phyloP scores from a whole-genome alignment of 1,284 basidiomycete genomes.

The Cryptococcus sp. region DNA sequence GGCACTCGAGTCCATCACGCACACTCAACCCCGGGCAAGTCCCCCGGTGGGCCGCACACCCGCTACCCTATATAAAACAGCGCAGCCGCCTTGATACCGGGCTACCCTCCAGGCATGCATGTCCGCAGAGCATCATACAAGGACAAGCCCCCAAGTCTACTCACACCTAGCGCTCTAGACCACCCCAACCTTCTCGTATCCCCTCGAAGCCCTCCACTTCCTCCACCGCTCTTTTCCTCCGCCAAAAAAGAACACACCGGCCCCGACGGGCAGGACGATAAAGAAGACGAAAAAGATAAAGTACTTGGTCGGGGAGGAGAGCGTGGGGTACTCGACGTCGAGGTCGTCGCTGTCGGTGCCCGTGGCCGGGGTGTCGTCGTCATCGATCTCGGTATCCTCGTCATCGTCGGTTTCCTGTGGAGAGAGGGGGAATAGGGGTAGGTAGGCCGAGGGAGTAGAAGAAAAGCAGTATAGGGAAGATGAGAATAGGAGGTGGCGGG shows the following conservation, averaged over 20 bases:
- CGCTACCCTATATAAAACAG: too few relatives aligned
- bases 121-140: not conserved
- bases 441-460: not conserved
- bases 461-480: not conserved
- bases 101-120: too few relatives aligned
- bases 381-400: constrained; percentile 6
- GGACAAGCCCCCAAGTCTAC: not conserved
- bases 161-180: not conserved
- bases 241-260: constrained; percentile 57
- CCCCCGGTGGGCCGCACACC: too few relatives aligned
- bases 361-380: constrained; percentile 11
- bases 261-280: constrained; percentile 54
- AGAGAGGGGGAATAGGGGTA: not conserved
- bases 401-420: not conserved
- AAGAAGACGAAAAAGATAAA: constrained; percentile 55
- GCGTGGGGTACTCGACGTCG: constrained; percentile 23
- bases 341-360: constrained; percentile 7
- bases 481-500: constrained; percentile 2
- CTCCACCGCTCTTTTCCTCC: constrained; percentile 33
- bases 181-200: constrained; percentile 29
- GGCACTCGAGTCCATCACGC: too few relatives aligned
- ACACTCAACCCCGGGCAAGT: too few relatives aligned
- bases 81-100: too few relatives aligned
- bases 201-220: constrained; percentile 20
- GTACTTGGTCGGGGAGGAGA: constrained; percentile 51